phyloP scores from a whole-genome alignment of 78 protist species.

The Abeoforma whisleri region DNA sequence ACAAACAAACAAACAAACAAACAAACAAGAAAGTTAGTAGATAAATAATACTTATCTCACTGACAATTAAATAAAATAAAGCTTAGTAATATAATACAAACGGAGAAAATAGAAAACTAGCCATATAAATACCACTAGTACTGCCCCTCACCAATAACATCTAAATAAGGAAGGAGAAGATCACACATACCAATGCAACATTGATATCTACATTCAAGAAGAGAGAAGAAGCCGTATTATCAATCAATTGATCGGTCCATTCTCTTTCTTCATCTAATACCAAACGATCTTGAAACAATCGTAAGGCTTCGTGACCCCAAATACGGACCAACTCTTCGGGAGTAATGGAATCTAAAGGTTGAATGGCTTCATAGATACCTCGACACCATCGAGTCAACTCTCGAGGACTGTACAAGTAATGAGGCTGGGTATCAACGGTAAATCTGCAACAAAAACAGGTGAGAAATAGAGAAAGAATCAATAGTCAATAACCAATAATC shows the following conservation, averaged over 20 bases:
- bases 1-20: too few species aligned
- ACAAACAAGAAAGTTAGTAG: too few species aligned
- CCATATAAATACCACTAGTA: too few species aligned
- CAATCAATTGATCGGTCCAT: conserved; percentile 72
- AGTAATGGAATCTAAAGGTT: conserved; percentile 27
- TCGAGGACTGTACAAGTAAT: conserved; percentile 92
- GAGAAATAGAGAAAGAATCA: too few species aligned
- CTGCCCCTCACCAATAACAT: too few species aligned
- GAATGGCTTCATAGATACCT: conserved; percentile 60
- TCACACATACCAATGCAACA: too few species aligned
- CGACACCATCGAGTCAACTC: conserved; percentile 92
- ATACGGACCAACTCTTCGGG: conserved; percentile 74
- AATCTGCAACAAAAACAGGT: too few species aligned
- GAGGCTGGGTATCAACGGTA: conserved; percentile 61
- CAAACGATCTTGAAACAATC: conserved; percentile 92
- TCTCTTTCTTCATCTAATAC: conserved; percentile 65
- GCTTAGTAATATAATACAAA: background rate
- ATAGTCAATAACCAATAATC: too few species aligned
- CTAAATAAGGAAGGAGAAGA: too few species aligned
- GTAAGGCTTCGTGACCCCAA: conserved; percentile 90
- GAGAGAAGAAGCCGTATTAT: conserved; percentile 53
- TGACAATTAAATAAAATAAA: too few species aligned
- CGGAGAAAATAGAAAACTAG: background rate
- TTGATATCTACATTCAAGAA: too few species aligned
- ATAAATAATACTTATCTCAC: conserved; percentile 40